A percentile compares a stretch with the other conserved stretches of the same genome.
These are phyloP conservation scores for Solanum virginianum DNA, from an alignment of 257 asterid species.

Conservation along the genomic window DNA sequence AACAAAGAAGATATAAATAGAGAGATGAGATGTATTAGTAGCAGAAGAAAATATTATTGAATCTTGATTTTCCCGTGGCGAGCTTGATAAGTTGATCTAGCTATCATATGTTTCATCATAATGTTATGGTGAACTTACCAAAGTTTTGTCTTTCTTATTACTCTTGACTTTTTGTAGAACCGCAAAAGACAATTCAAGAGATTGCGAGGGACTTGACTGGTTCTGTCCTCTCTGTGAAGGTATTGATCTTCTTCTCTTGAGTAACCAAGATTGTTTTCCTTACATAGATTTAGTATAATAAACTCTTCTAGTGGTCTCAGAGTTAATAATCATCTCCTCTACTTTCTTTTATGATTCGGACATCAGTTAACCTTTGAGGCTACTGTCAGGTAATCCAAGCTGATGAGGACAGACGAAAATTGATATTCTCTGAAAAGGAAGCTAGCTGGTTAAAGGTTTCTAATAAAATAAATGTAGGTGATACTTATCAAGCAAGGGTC, in stretches of 20 bases:
- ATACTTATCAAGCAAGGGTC: slow-evolving; percentile 55
- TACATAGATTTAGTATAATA: neutral
- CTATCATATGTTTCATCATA: neutral
- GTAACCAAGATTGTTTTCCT: neutral
- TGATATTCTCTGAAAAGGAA: slow-evolving; percentile 90
- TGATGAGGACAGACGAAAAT: slow-evolving; percentile 54
- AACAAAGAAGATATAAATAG: neutral
- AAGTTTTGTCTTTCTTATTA: neutral
- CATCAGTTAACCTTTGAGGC: neutral
- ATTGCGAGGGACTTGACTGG: slow-evolving; percentile 71
- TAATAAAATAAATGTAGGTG: slow-evolving; percentile 51
- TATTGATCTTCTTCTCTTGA: slow-evolving; percentile 4
- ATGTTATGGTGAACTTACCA: neutral
- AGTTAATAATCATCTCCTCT: neutral
- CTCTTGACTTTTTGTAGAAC: slow-evolving; percentile 31
- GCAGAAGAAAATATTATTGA: neutral
- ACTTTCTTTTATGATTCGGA: neutral
- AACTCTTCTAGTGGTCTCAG: neutral
- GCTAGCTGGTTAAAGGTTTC: slow-evolving; percentile 67
- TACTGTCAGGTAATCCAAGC: slow-evolving; percentile 64
- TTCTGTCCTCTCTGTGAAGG: slow-evolving; percentile 70
- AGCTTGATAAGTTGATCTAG: neutral
- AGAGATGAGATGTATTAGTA: neutral
- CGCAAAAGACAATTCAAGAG: slow-evolving; percentile 67
- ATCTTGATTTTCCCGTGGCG: neutral